Evolutionary conservation across 257 asterid genomes (phyloP).

Genomic region (Gynochthodes officinalis): DNA sequence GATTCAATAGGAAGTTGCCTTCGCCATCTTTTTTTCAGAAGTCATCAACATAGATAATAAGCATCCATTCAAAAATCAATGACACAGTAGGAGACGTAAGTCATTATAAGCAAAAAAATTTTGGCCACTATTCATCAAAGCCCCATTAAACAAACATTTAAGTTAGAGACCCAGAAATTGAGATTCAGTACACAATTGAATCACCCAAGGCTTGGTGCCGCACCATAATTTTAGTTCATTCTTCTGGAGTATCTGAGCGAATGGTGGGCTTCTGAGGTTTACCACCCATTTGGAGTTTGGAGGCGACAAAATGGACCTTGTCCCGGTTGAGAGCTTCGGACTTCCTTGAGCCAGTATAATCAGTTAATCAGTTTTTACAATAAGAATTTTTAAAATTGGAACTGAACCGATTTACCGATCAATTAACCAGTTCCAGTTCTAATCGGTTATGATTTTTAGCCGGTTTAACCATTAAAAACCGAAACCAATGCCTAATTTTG

Average conservation of each 20-base stretch:
- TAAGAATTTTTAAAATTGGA: too few species aligned
- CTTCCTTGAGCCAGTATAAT: conserved; percentile 83
- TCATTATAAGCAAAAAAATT: conserved; percentile 2
- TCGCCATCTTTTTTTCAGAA: too few species aligned
- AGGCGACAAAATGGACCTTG: conserved; percentile 75
- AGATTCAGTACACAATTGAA: neutral
- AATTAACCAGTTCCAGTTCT: too few species aligned
- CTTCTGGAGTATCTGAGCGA: conserved; percentile 36
- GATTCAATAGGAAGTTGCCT: too few species aligned
- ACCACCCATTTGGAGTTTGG: conserved; percentile 74
- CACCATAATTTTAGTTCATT: conserved; percentile 22
- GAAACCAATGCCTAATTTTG: too few species aligned
- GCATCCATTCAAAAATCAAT: neutral
- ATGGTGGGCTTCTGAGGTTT: conserved; percentile 61
- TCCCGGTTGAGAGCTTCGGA: conserved; percentile 76
- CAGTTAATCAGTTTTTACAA: too few species aligned
- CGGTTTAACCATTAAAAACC: too few species aligned
- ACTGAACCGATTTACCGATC: too few species aligned
- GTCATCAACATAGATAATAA: neutral
- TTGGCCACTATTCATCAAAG: conserved; percentile 5
- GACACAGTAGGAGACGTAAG: neutral
- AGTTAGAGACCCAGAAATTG: neutral
- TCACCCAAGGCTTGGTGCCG: conserved; percentile 4
- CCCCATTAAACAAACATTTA: conserved; percentile 2
- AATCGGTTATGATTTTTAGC: too few species aligned